A percentile compares a stretch with the other conserved stretches of the same genome.
Conservation (phyloP, 257 asterid genomes). For the Nicotiana otophora region DNA sequence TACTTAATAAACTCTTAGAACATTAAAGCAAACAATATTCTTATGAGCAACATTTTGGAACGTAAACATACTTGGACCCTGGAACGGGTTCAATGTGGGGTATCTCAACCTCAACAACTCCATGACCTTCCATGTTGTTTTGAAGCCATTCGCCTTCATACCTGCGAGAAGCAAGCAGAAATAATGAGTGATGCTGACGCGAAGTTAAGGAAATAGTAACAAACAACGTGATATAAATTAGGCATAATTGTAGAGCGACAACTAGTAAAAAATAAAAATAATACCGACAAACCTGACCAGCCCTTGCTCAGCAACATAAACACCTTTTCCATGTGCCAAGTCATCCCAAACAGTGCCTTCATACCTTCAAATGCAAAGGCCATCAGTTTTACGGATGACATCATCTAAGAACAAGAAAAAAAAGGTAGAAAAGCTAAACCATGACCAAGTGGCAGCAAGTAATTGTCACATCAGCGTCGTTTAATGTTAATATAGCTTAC, state of each 20-base stretch:
- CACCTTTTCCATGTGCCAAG: conserved; percentile 97
- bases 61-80: conserved; percentile 69
- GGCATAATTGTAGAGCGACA: not conserved
- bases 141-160: conserved; percentile 99
- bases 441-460: not conserved
- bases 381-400: not conserved
- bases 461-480: not conserved
- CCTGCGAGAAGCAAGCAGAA: conserved; percentile 31
- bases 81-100: conserved; percentile 80
- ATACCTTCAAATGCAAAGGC: conserved; percentile 41
- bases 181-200: not conserved
- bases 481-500: not conserved
- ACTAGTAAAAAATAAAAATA: not conserved
- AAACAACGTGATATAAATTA: not conserved
- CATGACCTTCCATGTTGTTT: conserved; percentile 97
- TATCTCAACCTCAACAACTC: conserved; percentile 95
- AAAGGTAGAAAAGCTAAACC: not conserved
- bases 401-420: not conserved
- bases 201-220: not conserved
- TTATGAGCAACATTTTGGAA: conserved; percentile 1
- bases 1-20: not conserved
- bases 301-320: conserved; percentile 74
- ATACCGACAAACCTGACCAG: conserved; percentile 68
- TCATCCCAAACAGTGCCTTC: conserved; percentile 99
- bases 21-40: not conserved